Evolutionary conservation across 73 alveolate species (phyloP).

Genomic region (Symbiodinium pilosum): DNA sequence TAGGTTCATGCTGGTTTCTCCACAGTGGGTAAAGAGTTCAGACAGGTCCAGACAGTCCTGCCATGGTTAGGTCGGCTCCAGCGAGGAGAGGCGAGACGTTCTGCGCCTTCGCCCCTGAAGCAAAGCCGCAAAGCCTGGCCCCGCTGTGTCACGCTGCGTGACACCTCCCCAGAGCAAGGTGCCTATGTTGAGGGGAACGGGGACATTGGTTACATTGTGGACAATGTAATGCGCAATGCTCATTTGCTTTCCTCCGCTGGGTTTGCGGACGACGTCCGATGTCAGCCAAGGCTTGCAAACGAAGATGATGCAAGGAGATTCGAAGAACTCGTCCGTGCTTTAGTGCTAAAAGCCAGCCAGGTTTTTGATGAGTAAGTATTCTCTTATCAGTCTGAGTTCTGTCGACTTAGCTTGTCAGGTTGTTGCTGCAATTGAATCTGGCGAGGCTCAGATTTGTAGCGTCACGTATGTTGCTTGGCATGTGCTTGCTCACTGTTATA

Average conservation of each 20-base stretch:
- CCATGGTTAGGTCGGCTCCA: constrained; percentile 33
- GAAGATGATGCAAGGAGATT: neutral
- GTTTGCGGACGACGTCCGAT: too few species aligned
- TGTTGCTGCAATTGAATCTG: neutral
- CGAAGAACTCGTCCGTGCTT: neutral
- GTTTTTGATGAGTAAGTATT: too few species aligned
- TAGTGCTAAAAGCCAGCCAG: too few species aligned
- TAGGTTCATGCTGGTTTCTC: too few species aligned
- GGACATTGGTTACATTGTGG: constrained; percentile 8
- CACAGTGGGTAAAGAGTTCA: too few species aligned
- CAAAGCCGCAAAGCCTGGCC: too few species aligned
- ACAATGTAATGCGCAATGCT: constrained; percentile 1
- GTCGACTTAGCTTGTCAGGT: neutral
- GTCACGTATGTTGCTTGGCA: neutral
- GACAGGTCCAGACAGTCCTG: too few species aligned
- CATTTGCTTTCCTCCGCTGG: neutral
- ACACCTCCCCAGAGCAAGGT: neutral
- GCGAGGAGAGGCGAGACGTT: constrained; percentile 1
- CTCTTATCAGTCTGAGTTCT: neutral
- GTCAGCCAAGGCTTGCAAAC: neutral
- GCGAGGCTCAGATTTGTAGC: neutral
- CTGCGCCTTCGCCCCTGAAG: neutral
- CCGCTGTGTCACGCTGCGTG: too few species aligned
- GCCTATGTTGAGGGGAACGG: constrained; percentile 17
- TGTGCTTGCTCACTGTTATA: neutral